Percentiles rank a stretch among this genome's conserved stretches.
These are phyloP conservation scores for Pyrenochaeta sp. DNA, from an alignment of 2,329 filamentous ascomycete genomes.

Conservation along the genomic window DNA sequence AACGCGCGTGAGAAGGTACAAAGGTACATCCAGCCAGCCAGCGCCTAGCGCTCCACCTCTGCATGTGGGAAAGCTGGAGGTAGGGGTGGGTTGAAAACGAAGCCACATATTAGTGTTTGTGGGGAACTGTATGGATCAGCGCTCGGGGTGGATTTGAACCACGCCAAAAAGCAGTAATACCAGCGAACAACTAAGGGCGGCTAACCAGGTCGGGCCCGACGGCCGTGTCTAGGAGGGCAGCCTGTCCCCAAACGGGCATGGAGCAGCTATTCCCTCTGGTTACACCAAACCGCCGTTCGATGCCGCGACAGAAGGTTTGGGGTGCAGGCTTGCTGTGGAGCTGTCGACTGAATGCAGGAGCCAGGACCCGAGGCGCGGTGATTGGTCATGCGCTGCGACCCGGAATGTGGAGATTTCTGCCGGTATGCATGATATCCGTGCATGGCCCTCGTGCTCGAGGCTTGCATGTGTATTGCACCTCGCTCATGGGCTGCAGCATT, in stretches of 20 bases:
- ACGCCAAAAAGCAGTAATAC: not conserved
- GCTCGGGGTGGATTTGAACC: slow-evolving; percentile 2
- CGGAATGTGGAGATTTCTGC: slow-evolving; percentile 37
- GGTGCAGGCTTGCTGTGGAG: too few relatives aligned
- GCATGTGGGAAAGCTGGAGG: slow-evolving; percentile 5
- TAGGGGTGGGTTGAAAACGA: slow-evolving; percentile 13
- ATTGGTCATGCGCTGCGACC: slow-evolving; percentile 15
- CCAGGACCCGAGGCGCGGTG: slow-evolving; percentile 21
- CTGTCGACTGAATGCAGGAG: slow-evolving; percentile 29
- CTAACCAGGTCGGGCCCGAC: not conserved
- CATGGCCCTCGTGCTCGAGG: slow-evolving; percentile 22
- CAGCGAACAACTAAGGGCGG: slow-evolving; percentile 1
- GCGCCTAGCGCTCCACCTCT: slow-evolving; percentile 10
- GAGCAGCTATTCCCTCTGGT: slow-evolving; percentile 5
- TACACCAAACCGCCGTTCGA: slow-evolving; percentile 16
- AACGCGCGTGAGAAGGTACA: slow-evolving; percentile 1
- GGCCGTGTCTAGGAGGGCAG: not conserved
- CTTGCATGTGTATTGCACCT: slow-evolving; percentile 15
- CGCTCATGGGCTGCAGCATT: slow-evolving; percentile 23
- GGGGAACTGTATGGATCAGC: slow-evolving; percentile 16
- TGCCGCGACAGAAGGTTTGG: slow-evolving; percentile 15
- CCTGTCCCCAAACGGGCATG: slow-evolving; percentile 9
- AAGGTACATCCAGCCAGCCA: too few relatives aligned
- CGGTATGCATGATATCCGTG: slow-evolving; percentile 31
- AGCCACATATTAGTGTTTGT: slow-evolving; percentile 24